phyloP scores from a whole-genome alignment of 1,139 yeast genomes.

The Hansenula anomala region DNA sequence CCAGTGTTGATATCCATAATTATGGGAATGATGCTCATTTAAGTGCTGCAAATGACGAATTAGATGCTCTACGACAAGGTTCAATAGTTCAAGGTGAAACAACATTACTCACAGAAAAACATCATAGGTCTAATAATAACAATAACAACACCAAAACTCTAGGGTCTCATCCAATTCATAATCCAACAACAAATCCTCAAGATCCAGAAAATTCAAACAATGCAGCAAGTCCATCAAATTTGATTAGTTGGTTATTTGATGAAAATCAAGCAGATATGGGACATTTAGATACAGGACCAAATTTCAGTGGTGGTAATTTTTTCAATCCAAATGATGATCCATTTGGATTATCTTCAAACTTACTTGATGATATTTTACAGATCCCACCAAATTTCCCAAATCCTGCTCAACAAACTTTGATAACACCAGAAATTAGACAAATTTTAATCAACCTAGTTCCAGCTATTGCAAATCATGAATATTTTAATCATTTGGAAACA shows the following conservation, averaged over 20 bases:
- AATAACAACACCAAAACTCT: no score
- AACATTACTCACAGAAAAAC: neutral
- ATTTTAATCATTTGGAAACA: constrained; percentile 21
- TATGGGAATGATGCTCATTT: constrained; percentile 17
- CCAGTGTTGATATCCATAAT: constrained; percentile 18
- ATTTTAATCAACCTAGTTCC: constrained; percentile 23
- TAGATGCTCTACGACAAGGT: constrained; percentile 13
- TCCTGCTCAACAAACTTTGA: constrained; percentile 21
- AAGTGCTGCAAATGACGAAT: constrained; percentile 19
- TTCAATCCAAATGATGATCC: constrained; percentile 24
- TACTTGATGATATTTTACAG: constrained; percentile 18
- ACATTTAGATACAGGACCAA: constrained; percentile 13
- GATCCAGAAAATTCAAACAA: constrained; percentile 4
- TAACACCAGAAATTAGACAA: constrained; percentile 18
- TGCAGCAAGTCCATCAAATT: constrained; percentile 19
- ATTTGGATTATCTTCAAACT: constrained; percentile 22
- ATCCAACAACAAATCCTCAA: neutral
- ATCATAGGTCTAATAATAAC: neutral
- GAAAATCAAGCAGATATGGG: constrained; percentile 11
- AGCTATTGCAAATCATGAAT: constrained; percentile 19
- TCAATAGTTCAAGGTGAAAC: constrained; percentile 6
- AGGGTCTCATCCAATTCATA: neutral
- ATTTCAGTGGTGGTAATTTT: constrained; percentile 17
- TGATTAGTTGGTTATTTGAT: constrained; percentile 27
- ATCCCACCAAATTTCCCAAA: constrained; percentile 24